Base-by-base conservation (phyloP, 2,329 filamentous ascomycete genomes). In the Emmonsiellopsis sp. region DNA sequence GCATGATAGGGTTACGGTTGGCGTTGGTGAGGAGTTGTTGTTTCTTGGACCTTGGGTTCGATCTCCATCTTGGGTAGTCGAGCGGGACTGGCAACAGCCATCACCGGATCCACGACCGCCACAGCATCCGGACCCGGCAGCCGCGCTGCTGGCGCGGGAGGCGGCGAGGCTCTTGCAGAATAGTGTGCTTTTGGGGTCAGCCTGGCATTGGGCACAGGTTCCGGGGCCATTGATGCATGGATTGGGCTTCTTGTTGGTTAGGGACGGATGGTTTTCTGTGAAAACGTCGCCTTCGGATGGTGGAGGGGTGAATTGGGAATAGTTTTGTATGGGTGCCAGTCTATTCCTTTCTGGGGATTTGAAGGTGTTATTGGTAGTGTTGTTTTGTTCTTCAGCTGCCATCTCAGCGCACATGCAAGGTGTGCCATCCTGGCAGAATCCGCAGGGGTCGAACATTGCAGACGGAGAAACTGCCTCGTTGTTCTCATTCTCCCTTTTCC, bases 151-250 rank as follows among this genome's bases (percentile, higher is more conserved):
- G 55, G 68, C 63, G 54, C 67, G 72, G 54, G 67, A 85, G 56
- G 87, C 87, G 26, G 87, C 86, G 51, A 92, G 80, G 9, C 87
- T 85, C 57, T 88, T 86, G 70, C 88, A 93, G 74, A 93, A 93
- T 38, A 91, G 80, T 1, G 86, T 88, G 2, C 87, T 89, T 65
- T 86, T 85, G 15, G 88, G 87, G 65, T 92, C 87, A 1, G 82
- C 76, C 55, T 85, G 78, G 65, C 88, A 93, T 70, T 92, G 87
- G 3, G 85, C 80, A 65, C 88, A 93, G 13, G 85, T 87, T 8
- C 88, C 88, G 0, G 88, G 88, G 0, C 86, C 87, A 51, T 85
- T 85, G 38, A 80, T 76, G 30, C 86, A 76, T 46, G 70, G 65
- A 46, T 71, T 73, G 20, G 67, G 66, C 8, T 68, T 62, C 56